A percentile compares a stretch with the other conserved stretches of the same genome.
These are phyloP conservation scores for Moesziomyces sp. DNA, from an alignment of 1,284 basidiomycete genomes.

Conservation along the genomic window DNA sequence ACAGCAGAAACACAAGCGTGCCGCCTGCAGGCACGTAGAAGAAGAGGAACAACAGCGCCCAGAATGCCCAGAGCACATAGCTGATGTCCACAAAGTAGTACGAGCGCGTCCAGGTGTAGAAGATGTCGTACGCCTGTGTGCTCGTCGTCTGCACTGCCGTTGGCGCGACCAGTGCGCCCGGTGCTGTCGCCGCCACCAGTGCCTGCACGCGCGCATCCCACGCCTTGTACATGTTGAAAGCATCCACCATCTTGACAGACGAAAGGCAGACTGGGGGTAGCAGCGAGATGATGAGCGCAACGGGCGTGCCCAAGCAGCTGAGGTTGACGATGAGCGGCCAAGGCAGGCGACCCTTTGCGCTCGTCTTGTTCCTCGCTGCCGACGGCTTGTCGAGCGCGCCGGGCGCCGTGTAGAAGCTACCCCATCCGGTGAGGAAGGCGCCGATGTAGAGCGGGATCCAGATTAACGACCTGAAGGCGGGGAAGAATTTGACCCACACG, in stretches of 20 bases:
- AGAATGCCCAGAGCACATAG: conserved; percentile 52
- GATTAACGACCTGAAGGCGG: conserved; percentile 14
- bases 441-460: conserved; percentile 52
- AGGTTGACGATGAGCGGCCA: conserved; percentile 54
- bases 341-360: conserved; percentile 30
- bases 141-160: conserved; percentile 7
- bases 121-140: conserved; percentile 30
- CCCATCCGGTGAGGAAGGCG: conserved; percentile 56
- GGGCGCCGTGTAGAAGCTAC: conserved; percentile 58
- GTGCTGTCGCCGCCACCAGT: conserved; percentile 5
- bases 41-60: conserved; percentile 47
- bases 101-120: conserved; percentile 25
- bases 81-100: conserved; percentile 43
- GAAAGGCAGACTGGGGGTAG: conserved; percentile 28
- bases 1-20: conserved; percentile 43
- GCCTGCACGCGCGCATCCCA: conserved; percentile 14
- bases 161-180: conserved; percentile 9
- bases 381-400: conserved; percentile 53
- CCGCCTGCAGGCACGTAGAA: conserved; percentile 61
- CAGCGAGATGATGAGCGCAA: conserved; percentile 38
- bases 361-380: conserved; percentile 25
- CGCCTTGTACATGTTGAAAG: conserved; percentile 25
- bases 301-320: conserved; percentile 48
- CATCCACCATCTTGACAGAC: conserved; percentile 12
- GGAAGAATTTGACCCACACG: conserved; percentile 10